Evolutionary conservation across 371 early-diverging fungal genomes (phyloP).

Genomic region (Mucor velutinosus): DNA sequence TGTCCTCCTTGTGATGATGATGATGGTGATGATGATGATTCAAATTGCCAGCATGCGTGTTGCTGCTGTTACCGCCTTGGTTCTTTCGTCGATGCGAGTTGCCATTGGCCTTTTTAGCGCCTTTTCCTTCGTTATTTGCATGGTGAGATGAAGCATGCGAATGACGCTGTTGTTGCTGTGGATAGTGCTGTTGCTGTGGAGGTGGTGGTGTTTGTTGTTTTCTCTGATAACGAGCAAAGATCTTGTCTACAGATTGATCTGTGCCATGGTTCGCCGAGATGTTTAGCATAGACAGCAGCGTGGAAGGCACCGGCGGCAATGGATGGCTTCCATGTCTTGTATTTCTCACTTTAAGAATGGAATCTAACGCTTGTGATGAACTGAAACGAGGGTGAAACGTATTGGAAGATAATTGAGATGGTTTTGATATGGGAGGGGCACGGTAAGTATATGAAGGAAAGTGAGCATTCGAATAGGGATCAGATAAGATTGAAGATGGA

Average conservation of each 20-base stretch:
- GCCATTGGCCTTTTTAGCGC: neutral
- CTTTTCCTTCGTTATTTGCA: neutral
- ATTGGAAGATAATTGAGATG: neutral
- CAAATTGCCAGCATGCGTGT: neutral
- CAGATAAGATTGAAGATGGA: constrained; percentile 11
- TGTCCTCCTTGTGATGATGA: constrained; percentile 1
- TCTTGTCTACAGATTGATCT: constrained; percentile 26
- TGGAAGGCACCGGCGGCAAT: constrained; percentile 20
- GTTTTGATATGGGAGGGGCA: constrained; percentile 6
- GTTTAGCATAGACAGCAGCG: constrained; percentile 20
- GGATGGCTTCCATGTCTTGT: constrained; percentile 33
- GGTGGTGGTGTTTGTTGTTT: constrained; percentile 7
- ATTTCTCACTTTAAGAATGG: constrained; percentile 19
- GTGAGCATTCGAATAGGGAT: neutral
- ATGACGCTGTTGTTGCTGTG: neutral
- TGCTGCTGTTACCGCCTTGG: neutral
- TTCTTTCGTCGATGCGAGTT: neutral
- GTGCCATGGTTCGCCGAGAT: constrained; percentile 10
- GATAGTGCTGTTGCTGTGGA: neutral
- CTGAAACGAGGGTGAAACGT: constrained; percentile 24
- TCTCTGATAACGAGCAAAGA: constrained; percentile 27
- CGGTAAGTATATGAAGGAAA: constrained; percentile 11
- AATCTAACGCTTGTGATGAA: constrained; percentile 26
- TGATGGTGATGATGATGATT: neutral
- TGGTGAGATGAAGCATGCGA: neutral